These are phyloP conservation scores for Pseudognaphalium luteoalbum DNA, from an alignment of 129 eudicot genomes.

Conservation along the genomic window DNA sequence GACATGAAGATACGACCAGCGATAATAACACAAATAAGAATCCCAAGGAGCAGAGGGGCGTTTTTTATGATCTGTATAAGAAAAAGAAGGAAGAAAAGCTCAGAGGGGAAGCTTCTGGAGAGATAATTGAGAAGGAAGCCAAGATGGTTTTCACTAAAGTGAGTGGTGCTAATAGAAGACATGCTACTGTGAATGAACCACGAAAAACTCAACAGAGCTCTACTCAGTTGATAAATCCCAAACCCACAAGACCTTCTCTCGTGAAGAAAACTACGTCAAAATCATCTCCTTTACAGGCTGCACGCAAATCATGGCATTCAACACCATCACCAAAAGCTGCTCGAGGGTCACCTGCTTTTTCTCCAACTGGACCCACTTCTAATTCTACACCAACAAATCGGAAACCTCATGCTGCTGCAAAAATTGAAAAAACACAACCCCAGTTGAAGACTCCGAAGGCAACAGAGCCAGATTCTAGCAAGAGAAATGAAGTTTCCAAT, in stretches of 20 bases:
- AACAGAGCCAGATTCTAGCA: slow-evolving; percentile 47
- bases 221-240: slow-evolving; percentile 40
- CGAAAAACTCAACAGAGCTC: slow-evolving; percentile 46
- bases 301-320: slow-evolving; percentile 91
- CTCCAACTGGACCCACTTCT: slow-evolving; percentile 41
- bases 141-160: slow-evolving; percentile 45
- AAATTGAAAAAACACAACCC: slow-evolving; percentile 49
- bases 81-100: slow-evolving; percentile 75
- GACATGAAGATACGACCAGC: slow-evolving; percentile 35
- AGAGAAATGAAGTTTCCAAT: slow-evolving; percentile 33
- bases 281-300: slow-evolving; percentile 61
- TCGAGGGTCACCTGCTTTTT: slow-evolving; percentile 34
- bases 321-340: slow-evolving; percentile 57
- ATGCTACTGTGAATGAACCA: slow-evolving; percentile 34
- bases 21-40: slow-evolving; percentile 41
- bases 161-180: slow-evolving; percentile 43
- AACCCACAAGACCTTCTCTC: slow-evolving; percentile 47
- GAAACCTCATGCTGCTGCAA: slow-evolving; percentile 59
- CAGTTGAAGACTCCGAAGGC: slow-evolving; percentile 44
- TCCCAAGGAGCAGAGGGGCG: slow-evolving; percentile 55
- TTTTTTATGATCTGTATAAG: slow-evolving; percentile 58
- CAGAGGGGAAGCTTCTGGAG: slow-evolving; percentile 47
- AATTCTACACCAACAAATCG: slow-evolving; percentile 54
- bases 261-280: slow-evolving; percentile 53
- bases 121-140: slow-evolving; percentile 60